These are phyloP conservation scores for Nakazawaea ernobii DNA, from an alignment of 805 yeast species.

Conservation along the genomic window DNA sequence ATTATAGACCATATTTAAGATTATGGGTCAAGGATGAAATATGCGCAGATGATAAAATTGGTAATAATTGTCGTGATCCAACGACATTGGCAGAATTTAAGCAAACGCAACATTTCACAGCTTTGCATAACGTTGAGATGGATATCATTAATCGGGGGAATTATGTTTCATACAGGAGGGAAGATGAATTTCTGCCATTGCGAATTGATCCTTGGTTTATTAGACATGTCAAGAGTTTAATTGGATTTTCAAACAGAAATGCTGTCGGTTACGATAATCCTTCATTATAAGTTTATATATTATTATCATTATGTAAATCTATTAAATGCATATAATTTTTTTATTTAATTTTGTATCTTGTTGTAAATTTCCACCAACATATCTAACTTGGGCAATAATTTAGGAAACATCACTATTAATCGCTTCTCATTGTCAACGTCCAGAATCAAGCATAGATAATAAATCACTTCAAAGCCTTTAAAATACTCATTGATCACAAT, in stretches of 20 bases:
- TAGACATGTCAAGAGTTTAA: slow-evolving; percentile 7
- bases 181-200: slow-evolving; percentile 12
- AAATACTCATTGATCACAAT: slow-evolving; percentile 74
- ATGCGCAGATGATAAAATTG: slow-evolving; percentile 22
- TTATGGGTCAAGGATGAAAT: slow-evolving; percentile 42
- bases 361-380: slow-evolving; percentile 23
- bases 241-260: not conserved
- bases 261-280: slow-evolving; percentile 4
- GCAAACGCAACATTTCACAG: slow-evolving; percentile 24
- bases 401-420: slow-evolving; percentile 25
- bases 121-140: slow-evolving; percentile 23
- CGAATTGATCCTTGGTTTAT: slow-evolving; percentile 15
- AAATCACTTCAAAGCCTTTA: slow-evolving; percentile 58
- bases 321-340: not conserved
- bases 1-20: slow-evolving; percentile 45
- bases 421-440: slow-evolving; percentile 20
- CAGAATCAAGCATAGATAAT: slow-evolving; percentile 56
- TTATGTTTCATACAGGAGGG: slow-evolving; percentile 5
- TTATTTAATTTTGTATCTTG: not conserved
- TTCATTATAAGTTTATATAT: slow-evolving; percentile 1
- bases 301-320: not conserved
- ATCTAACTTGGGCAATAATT: slow-evolving; percentile 24
- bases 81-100: slow-evolving; percentile 25
- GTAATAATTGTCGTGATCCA: slow-evolving; percentile 25
- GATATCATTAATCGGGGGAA: slow-evolving; percentile 14